Base-by-base conservation (phyloP, 1,139 yeast genomes). In the Suhomyces kunorum region DNA sequence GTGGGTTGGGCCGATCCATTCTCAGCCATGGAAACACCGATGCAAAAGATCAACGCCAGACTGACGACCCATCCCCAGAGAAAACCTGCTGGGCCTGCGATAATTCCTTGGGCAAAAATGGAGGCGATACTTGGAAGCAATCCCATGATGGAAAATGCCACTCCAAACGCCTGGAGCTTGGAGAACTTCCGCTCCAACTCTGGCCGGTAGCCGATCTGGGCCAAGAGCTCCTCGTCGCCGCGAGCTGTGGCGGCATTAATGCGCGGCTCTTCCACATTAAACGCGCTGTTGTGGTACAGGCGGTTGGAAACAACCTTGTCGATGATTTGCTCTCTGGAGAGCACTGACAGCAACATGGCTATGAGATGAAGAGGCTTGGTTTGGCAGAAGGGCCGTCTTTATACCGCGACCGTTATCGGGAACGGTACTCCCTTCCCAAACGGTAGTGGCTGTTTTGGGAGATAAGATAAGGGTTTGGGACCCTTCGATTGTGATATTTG, bases 31-130 rank as follows among this genome's bases (percentile, higher is more conserved):
- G 83, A 71, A 40, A 74, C 50, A 6, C 87, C 88, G 44, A 80
- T 76, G 42, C 72, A 62, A 36, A 81, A 59, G 44, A 83, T 76
- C 45, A 82, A 81, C 38, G 71, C 48, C 15, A 77, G 74, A 32
- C 82, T 75, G 39, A 74, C 67, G 39, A 81, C 69, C 87, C 88
- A 83, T 38, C 88, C 86, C 87, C 88, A 83, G 14, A 81, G 74
- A 18, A 79, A 68, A 8, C 83, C 74, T 14, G 74, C 79, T 3
- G 80, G 76, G 2, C 82, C 82, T 22, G 79, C 81, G 28, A 48
- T 27, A 8, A 53, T 45, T 1, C 51, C 56, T 22, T 45, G 48
- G 17, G 55, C 51, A 15, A 58, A 37, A 14, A 56, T 55, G 9
- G 73, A 61, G 3, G 74, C 66, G 30, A 74, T 71, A 27, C 76